Conservation (phyloP, 2,329 filamentous ascomycete species). For the Pestalotiopsis sp. region DNA sequence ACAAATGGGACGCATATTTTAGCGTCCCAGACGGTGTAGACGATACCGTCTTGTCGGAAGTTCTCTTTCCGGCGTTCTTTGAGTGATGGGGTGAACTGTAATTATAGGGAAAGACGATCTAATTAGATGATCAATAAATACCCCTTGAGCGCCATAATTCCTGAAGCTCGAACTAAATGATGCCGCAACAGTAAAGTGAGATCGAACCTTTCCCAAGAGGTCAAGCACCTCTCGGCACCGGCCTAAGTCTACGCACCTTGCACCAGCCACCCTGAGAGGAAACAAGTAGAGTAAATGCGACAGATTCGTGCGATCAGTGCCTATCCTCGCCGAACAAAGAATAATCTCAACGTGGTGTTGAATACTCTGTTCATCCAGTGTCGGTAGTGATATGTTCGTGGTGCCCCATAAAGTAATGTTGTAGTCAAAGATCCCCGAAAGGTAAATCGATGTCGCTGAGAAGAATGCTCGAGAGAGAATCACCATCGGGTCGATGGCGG, state of each 20-base stretch:
- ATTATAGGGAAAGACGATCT: too few species aligned
- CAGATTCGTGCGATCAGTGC: background rate
- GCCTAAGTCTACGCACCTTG: constrained; percentile 1
- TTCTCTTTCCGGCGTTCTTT: too few species aligned
- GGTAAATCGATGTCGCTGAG: constrained; percentile 11
- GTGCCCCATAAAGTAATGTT: constrained; percentile 1
- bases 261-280: constrained; percentile 13
- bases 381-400: background rate
- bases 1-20: too few species aligned
- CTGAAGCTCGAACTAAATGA: background rate
- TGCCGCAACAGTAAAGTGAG: constrained; percentile 3
- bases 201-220: background rate
- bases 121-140: too few species aligned
- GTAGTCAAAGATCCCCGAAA: constrained; percentile 14
- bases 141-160: too few species aligned
- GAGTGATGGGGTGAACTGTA: too few species aligned
- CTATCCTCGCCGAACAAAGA: background rate
- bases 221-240: background rate
- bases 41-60: too few species aligned
- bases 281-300: constrained; percentile 13
- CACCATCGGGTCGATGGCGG: background rate
- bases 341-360: constrained; percentile 1
- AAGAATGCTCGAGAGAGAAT: constrained; percentile 4
- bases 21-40: too few species aligned
- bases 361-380: constrained; percentile 3